A percentile compares a stretch with the other conserved stretches of the same genome.
phyloP scores from a whole-genome alignment of 2,329 filamentous ascomycete species.

The Dichotomopilus funicola region DNA sequence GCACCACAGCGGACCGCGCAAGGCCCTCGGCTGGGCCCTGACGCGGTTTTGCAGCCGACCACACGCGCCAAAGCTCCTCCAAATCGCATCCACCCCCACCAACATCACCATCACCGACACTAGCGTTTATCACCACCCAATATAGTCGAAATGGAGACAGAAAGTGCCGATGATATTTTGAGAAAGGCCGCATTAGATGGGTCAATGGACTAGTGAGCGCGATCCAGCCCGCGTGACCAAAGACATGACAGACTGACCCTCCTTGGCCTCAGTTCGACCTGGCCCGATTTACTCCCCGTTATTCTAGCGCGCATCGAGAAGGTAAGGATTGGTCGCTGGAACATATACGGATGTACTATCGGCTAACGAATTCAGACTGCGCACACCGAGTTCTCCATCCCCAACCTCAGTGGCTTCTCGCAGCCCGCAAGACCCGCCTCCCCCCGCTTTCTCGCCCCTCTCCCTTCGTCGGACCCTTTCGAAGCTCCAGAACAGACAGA shows the following conservation, averaged over 20 bases:
- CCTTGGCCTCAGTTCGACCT: conserved; percentile 49
- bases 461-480: conserved; percentile 39
- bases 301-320: conserved; percentile 63
- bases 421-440: conserved; percentile 36
- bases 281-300: conserved; percentile 60
- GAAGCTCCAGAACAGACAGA: conserved; percentile 37
- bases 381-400: conserved; percentile 67
- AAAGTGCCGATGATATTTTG: conserved; percentile 46
- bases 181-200: conserved; percentile 44
- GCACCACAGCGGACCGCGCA: too few species aligned
- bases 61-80: conserved; percentile 12
- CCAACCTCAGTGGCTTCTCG: conserved; percentile 44
- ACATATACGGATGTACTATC: conserved; percentile 6
- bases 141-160: conserved; percentile 45
- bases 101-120: too few species aligned
- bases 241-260: conserved; percentile 4
- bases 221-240: background rate
- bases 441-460: conserved; percentile 39
- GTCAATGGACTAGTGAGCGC: conserved; percentile 49
- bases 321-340: conserved; percentile 31
- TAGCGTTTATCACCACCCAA: too few species aligned
- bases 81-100: background rate
- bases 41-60: conserved; percentile 3
- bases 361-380: conserved; percentile 52
- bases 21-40: background rate